Base-by-base conservation (phyloP, 768 basidiomycete species). In the Scleroderma citrinum region DNA sequence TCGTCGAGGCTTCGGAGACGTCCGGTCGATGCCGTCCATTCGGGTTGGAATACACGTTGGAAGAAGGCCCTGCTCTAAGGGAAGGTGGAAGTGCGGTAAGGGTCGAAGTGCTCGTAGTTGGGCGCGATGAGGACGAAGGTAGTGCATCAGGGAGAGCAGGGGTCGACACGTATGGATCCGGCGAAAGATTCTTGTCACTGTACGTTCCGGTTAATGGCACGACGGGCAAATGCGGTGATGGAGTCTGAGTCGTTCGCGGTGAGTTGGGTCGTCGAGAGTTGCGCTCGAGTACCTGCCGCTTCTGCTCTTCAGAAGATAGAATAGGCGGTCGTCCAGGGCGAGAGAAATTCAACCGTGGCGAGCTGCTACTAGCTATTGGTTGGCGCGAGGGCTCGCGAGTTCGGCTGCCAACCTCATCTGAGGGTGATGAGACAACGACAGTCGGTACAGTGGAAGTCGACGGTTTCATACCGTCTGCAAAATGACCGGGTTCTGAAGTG, bases 11-110 rank as follows among this genome's bases (percentile, higher is more conserved):
- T 12, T 60, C 52, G 11, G 69, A 55, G 42, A 69, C 71, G 36
- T 81, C 78, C 36, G 80, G 66, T 43, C 76, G 76, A 51, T 87
- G 87, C 59, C 76, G 85, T 5, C 85, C 86, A 58, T 86, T 85
- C 13, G 68, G 62, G 17, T 45, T 56, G 20, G 83, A 83, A 64
- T 85, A 86, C 16, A 84, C 49, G 52, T 70, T 71, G 4, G 66
- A 59, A 10, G 73, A 64, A 1, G 75, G 74, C 23, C 54, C 63
- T 17, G 66, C 53, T 52, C 75, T 64, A 19, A 67, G 43, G 35
- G 69, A 63, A 13, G 72, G 71, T 8, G 70, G 68, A 44, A 64
- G 64, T n/a, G 62, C 51, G n/a, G 58, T 51, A 23, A 69, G 65
- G 1, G 42, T n/a, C 1, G 55, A 14, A n/a, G 34, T 56, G 21